Evolutionary conservation across 352 stramenopile genomes (phyloP), one percentile per base, ranked within the genome.

Genomic region (Phytophthora tentaculata): DNA sequence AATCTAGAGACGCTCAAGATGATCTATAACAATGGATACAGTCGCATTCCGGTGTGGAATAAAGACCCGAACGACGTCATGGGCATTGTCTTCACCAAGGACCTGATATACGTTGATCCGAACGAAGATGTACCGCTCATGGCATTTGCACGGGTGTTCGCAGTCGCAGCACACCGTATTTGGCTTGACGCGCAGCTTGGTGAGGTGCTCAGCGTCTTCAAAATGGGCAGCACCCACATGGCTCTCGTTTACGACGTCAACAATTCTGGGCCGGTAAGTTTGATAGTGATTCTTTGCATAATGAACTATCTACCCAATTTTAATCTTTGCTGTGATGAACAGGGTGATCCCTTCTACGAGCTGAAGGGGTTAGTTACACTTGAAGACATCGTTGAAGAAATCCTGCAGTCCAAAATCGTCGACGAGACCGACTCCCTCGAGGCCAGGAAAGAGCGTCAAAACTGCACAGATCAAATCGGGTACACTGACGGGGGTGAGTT

Each of bases 301-400:
- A 2, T 43, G 14, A 43, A n/a, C 3, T n/a, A 28, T 62, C 3
- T 26, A 52, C 41, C 8, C 28, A 39, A 35, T 60, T n/a, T 26
- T 35, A 13, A 54, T 45, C 2, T 56, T 29, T 50, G 7, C 1
- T 65, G 0, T 35, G 1, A 10, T 70, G 28, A 39, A 13, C 19
- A 95, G 71, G 74, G 81, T 32, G 97, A 99, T 77, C 96, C 96
- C 26, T 98, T 96, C 50, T 99, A 99, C 71, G 91, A 98, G 75
- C 83, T 99, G 16, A 97, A 97, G 48, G 98, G 97, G 2, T 89
- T 99, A 24, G 95, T 99, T 35, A 99, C 97, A 5, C 74, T 99
- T 26, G 96, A 99, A 76, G 98, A 99, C 76, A 98, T 99, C 52
- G 95, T 99, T 47, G 96, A 99, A 71, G 92, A 98, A 61, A 99